Percentiles rank a stretch among this genome's conserved stretches.
Conservation (phyloP, 2,329 filamentous ascomycete species). For the Capronia coronata region DNA sequence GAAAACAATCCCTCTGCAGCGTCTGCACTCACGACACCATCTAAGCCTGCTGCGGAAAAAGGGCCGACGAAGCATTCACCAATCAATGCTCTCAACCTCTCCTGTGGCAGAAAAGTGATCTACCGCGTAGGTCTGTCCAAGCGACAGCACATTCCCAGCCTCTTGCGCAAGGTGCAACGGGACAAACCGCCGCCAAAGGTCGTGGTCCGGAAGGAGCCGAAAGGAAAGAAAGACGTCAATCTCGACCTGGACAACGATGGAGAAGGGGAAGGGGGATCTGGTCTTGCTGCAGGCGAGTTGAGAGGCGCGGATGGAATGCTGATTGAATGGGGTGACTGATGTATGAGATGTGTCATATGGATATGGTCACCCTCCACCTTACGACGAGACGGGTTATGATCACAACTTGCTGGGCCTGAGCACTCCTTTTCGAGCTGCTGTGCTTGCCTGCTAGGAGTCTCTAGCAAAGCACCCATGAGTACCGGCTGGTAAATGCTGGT, state of each 20-base stretch:
- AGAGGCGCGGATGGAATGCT: constrained; percentile 27
- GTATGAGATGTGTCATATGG: background rate
- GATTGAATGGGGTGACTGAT: constrained; percentile 27
- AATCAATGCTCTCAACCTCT: constrained; percentile 19
- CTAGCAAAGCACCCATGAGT: too few species aligned
- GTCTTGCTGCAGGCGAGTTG: constrained; percentile 11
- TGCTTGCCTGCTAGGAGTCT: too few species aligned
- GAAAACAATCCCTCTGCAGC: background rate
- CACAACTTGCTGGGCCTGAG: too few species aligned
- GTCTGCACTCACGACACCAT: constrained; percentile 3
- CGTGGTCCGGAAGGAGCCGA: constrained; percentile 25
- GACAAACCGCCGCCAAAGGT: constrained; percentile 26
- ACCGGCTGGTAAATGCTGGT: too few species aligned
- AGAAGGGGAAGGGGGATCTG: constrained; percentile 13
- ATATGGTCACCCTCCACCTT: background rate
- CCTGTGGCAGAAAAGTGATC: constrained; percentile 12
- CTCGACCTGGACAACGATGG: constrained; percentile 15
- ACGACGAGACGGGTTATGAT: too few species aligned
- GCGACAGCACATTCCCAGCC: constrained; percentile 26
- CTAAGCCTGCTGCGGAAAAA: constrained; percentile 15
- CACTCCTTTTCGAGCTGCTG: background rate
- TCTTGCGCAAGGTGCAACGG: constrained; percentile 26
- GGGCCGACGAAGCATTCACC: constrained; percentile 26
- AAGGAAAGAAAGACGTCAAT: constrained; percentile 22
- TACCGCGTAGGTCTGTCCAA: constrained; percentile 27